phyloP scores from a whole-genome alignment of 345 rosid genomes.

The Brassica carinata region DNA sequence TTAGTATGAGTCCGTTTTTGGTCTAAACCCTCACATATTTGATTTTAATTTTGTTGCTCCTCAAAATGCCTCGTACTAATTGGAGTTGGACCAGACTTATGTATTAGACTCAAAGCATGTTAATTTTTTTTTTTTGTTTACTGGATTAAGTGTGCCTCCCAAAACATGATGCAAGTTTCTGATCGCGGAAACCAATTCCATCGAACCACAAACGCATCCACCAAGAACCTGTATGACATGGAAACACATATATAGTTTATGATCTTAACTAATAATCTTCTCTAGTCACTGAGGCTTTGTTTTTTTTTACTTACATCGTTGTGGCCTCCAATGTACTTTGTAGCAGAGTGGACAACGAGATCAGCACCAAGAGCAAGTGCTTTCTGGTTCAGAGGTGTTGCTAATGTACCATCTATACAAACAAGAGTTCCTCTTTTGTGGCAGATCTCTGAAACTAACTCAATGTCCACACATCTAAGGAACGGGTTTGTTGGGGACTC shows the following conservation, averaged over 20 bases:
- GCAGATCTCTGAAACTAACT: constrained; percentile 78
- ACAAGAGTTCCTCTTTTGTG: constrained; percentile 80
- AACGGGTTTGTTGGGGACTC: constrained; percentile 95
- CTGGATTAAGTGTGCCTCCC: constrained; percentile 92
- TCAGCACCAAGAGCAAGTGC: constrained; percentile 91
- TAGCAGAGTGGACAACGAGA: constrained; percentile 80
- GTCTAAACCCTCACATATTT: too few relatives aligned
- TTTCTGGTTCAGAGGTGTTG: constrained; percentile 88
- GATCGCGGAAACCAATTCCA: constrained; percentile 61
- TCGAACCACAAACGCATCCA: constrained; percentile 82
- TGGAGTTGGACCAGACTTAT: too few relatives aligned
- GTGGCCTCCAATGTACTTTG: constrained; percentile 90
- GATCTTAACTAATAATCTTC: too few relatives aligned
- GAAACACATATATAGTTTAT: too few relatives aligned
- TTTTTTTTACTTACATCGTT: constrained; percentile 46
- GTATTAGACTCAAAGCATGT: too few relatives aligned
- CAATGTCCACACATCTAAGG: constrained; percentile 79
- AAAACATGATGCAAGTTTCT: constrained; percentile 75
- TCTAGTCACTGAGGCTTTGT: too few relatives aligned
- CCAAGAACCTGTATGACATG: constrained; percentile 57
- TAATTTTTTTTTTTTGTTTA: constrained; percentile 24
- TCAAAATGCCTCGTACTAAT: too few relatives aligned
- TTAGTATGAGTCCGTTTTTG: too few relatives aligned
- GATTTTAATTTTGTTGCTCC: too few relatives aligned
- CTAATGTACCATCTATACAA: constrained; percentile 87